Conservation (phyloP, 352 stramenopile genomes). For the Phytophthora fragariaefolia region DNA sequence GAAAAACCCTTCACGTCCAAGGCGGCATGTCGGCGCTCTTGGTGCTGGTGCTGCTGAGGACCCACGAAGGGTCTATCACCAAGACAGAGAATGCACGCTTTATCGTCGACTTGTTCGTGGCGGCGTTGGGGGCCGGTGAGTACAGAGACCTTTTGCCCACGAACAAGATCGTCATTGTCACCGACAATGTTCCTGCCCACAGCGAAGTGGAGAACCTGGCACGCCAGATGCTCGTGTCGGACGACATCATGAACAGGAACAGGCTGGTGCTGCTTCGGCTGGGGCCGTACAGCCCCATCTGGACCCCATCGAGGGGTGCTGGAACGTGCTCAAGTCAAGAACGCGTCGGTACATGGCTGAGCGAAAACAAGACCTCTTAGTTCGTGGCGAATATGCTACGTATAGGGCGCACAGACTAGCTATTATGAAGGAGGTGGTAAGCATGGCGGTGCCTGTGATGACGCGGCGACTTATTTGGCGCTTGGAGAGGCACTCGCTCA, state of each 20-base stretch:
- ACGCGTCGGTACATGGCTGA: too few relatives aligned
- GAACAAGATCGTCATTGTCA: constrained; percentile 10
- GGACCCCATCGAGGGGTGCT: too few relatives aligned
- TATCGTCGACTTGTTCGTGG: constrained; percentile 6
- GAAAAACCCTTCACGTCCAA: constrained; percentile 3
- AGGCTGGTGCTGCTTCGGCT: constrained; percentile 25
- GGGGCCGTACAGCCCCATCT: too few relatives aligned
- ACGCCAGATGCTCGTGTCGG: neutral
- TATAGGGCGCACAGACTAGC: too few relatives aligned
- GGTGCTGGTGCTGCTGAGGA: neutral
- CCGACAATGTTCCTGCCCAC: neutral
- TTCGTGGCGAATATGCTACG: too few relatives aligned
- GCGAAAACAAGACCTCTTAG: too few relatives aligned
- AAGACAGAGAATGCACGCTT: constrained; percentile 9
- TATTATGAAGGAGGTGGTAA: too few relatives aligned
- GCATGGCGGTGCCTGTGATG: too few relatives aligned
- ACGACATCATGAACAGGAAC: neutral
- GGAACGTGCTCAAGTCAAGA: too few relatives aligned
- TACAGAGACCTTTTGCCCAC: neutral
- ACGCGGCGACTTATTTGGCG: too few relatives aligned
- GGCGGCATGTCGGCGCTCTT: neutral
- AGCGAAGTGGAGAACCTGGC: neutral
- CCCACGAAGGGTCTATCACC: neutral
- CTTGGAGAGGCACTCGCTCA: too few relatives aligned
- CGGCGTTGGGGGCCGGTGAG: neutral